phyloP scores from a whole-genome alignment of 805 yeast genomes.

The Saturnispora gosingensis region DNA sequence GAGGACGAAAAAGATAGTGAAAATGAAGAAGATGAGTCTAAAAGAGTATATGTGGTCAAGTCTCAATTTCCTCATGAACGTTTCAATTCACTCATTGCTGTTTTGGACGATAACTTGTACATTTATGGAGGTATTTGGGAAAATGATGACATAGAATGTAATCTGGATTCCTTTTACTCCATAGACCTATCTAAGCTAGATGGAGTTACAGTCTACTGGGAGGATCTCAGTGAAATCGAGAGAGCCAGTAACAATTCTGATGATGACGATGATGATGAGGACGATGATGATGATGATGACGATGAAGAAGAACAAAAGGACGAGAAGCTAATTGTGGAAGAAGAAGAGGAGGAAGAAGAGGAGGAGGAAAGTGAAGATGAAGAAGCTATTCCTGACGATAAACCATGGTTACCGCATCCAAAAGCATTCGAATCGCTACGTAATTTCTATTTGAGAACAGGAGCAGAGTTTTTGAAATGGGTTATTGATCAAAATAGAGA shows the following conservation, averaged over 20 bases:
- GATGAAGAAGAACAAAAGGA: constrained; percentile 36
- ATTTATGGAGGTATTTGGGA: constrained; percentile 92
- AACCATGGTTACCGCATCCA: constrained; percentile 98
- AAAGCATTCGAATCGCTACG: constrained; percentile 83
- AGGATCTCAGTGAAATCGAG: constrained; percentile 55
- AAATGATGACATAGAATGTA: constrained; percentile 74
- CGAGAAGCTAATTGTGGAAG: constrained; percentile 37
- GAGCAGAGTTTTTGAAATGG: constrained; percentile 86
- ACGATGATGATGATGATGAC: constrained; percentile 59
- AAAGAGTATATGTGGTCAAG: constrained; percentile 42
- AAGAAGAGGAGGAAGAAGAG: constrained; percentile 43
- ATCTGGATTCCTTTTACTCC: constrained; percentile 76
- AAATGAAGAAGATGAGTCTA: constrained; percentile 27
- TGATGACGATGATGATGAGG: constrained; percentile 56
- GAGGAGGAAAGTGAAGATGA: constrained; percentile 57
- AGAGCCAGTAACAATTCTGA: constrained; percentile 50
- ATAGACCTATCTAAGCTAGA: constrained; percentile 80
- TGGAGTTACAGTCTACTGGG: constrained; percentile 87
- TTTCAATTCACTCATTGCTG: constrained; percentile 79
- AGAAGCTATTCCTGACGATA: constrained; percentile 73
- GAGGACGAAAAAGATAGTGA: constrained; percentile 30
- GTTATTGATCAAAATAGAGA: constrained; percentile 79
- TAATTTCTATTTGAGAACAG: constrained; percentile 77
- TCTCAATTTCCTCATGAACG: constrained; percentile 76
- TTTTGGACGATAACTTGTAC: constrained; percentile 72